Percentiles rank a stretch among this genome's conserved stretches.
phyloP scores from a whole-genome alignment of 1,139 yeast genomes.

The Sugiyamaella novakii region DNA sequence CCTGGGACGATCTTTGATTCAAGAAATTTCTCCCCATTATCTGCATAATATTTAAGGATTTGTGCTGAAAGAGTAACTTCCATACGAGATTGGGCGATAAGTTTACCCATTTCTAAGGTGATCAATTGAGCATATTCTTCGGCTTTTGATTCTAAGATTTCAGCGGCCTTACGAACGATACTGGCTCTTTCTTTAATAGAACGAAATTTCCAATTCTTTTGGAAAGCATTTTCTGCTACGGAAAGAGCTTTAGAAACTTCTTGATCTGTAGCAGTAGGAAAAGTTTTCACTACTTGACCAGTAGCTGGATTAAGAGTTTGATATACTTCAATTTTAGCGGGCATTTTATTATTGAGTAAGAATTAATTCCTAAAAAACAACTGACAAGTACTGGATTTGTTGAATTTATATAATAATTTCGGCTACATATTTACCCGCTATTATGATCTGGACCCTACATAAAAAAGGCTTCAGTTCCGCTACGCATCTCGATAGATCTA shows the following conservation, averaged over 20 bases:
- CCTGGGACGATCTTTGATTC: conserved; percentile 70
- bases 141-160: conserved; percentile 50
- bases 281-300: conserved; percentile 54
- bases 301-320: conserved; percentile 44
- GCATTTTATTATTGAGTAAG: no score
- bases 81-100: conserved; percentile 43
- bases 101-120: conserved; percentile 61
- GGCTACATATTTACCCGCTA: no score
- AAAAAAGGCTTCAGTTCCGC: no score
- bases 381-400: no score
- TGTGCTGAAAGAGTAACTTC: conserved; percentile 63
- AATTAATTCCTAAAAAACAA: no score
- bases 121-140: conserved; percentile 57
- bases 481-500: no score
- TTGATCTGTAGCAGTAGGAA: conserved; percentile 55
- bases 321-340: conserved; percentile 6
- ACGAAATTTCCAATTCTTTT: conserved; percentile 51
- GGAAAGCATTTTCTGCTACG: conserved; percentile 57
- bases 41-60: conserved; percentile 62
- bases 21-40: conserved; percentile 74
- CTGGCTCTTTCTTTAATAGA: conserved; percentile 49
- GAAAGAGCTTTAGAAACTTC: conserved; percentile 61
- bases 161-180: conserved; percentile 53
- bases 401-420: background rate
- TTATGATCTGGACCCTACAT: no score